Conservation (phyloP, 228 moss, liverwort and hornwort species). For the Sphagnum magellanicum region DNA sequence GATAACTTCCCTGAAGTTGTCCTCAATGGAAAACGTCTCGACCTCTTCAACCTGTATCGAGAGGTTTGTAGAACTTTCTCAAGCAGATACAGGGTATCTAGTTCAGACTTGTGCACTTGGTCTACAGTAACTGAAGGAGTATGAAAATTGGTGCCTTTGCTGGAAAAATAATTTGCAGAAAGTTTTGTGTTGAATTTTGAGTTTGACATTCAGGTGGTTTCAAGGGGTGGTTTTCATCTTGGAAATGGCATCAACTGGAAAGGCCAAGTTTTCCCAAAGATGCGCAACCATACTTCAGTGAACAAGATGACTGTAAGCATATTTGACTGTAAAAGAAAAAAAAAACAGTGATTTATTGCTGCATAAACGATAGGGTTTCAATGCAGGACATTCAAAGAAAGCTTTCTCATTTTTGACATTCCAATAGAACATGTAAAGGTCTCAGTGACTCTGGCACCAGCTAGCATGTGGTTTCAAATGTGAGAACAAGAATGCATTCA, state of each 20-base stretch:
- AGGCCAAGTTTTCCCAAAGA: constrained; percentile 97
- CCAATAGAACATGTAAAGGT: too few relatives aligned
- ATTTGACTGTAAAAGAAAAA: not conserved
- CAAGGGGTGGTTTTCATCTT: constrained; percentile 97
- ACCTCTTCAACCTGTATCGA: constrained; percentile 88
- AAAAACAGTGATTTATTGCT: too few relatives aligned
- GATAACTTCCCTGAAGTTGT: constrained; percentile 95
- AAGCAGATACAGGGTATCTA: too few relatives aligned
- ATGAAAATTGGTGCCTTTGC: too few relatives aligned
- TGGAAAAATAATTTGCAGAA: not conserved
- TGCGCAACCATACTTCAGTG: constrained; percentile 92
- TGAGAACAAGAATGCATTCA: too few relatives aligned
- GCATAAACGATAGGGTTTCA: too few relatives aligned
- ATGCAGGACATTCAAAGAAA: too few relatives aligned
- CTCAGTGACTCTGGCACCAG: too few relatives aligned
- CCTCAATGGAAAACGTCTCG: constrained; percentile 91
- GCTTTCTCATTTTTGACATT: too few relatives aligned
- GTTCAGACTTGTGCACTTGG: too few relatives aligned
- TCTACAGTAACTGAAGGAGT: too few relatives aligned
- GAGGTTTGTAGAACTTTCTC: constrained; percentile 40
- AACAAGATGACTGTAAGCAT: constrained; percentile 95
- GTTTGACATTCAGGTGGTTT: constrained; percentile 61
- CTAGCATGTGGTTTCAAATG: too few relatives aligned
- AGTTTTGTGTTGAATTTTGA: not conserved
- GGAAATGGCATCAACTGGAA: constrained; percentile 99